Evolutionary conservation across 805 yeast species (phyloP).

Genomic region (Wickerhamiella allomyrinae): DNA sequence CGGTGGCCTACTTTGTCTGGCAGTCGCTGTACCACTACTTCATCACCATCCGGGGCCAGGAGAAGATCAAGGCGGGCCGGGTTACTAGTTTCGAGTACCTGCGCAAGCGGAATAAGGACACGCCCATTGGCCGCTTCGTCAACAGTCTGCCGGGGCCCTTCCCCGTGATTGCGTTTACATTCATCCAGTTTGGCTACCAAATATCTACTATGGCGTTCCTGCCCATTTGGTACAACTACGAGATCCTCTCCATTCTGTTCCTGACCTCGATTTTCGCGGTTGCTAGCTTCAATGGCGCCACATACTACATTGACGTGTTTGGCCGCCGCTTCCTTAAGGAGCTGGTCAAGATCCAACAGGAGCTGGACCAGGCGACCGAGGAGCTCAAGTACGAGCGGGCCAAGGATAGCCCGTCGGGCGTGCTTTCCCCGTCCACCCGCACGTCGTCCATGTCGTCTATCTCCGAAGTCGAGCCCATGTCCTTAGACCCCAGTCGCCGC

Average conservation of each 20-base stretch:
- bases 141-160: conserved; percentile 69
- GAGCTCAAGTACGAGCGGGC: background rate
- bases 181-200: conserved; percentile 80
- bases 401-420: background rate
- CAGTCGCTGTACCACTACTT: conserved; percentile 82
- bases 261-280: conserved; percentile 57
- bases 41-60: conserved; percentile 66
- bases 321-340: conserved; percentile 85
- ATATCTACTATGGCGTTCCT: conserved; percentile 74
- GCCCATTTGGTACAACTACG: conserved; percentile 72
- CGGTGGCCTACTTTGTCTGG: conserved; percentile 76
- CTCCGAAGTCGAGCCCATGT: background rate
- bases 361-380: conserved; percentile 49
- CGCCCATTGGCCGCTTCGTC: conserved; percentile 58
- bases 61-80: conserved; percentile 71
- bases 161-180: conserved; percentile 76
- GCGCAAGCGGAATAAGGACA: conserved; percentile 52
- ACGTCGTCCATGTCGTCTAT: background rate
- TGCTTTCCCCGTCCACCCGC: background rate
- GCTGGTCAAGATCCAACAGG: conserved; percentile 52
- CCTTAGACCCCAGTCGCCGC: background rate
- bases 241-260: conserved; percentile 51
- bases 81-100: conserved; percentile 80
- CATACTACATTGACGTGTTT: conserved; percentile 81
- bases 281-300: conserved; percentile 89